phyloP scores from a whole-genome alignment of 2,329 filamentous ascomycete genomes.

The Pseudopithomyces maydicus region DNA sequence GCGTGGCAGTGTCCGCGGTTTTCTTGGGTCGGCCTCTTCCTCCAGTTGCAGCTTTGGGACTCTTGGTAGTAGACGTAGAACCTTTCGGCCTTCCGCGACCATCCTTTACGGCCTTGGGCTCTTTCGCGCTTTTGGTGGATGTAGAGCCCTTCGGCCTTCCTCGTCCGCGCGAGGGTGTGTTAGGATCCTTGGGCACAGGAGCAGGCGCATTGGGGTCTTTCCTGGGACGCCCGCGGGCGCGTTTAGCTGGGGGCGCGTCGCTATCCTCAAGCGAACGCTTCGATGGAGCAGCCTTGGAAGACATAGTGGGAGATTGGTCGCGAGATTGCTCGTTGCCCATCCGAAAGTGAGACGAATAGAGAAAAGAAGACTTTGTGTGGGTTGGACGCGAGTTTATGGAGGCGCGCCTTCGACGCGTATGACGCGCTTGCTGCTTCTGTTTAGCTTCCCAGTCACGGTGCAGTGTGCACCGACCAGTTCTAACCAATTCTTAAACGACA shows the following conservation, averaged over 20 bases:
- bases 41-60: not conserved
- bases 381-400: not conserved
- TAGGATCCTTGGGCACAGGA: not conserved
- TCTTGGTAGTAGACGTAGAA: not conserved
- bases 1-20: not conserved
- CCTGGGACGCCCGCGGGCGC: slow-evolving; percentile 8
- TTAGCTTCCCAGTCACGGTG: not conserved
- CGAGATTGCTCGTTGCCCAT: not conserved
- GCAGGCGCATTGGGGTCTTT: slow-evolving; percentile 2
- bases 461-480: not conserved
- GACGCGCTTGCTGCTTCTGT: not conserved
- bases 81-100: slow-evolving; percentile 3
- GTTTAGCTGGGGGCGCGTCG: slow-evolving; percentile 6
- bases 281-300: not conserved
- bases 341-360: not conserved
- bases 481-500: too few species aligned
- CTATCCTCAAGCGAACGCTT: slow-evolving; percentile 9
- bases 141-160: not conserved
- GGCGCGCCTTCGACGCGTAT: not conserved
- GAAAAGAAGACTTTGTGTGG: not conserved
- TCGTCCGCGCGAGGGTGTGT: slow-evolving; percentile 1
- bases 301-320: not conserved
- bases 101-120: not conserved
- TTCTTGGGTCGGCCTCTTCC: slow-evolving; percentile 5
- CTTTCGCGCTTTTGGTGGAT: not conserved